Percentiles rank a stretch among this genome's conserved stretches.
phyloP scores from a whole-genome alignment of 345 rosid species.

The Erysimum cheiranthoides region DNA sequence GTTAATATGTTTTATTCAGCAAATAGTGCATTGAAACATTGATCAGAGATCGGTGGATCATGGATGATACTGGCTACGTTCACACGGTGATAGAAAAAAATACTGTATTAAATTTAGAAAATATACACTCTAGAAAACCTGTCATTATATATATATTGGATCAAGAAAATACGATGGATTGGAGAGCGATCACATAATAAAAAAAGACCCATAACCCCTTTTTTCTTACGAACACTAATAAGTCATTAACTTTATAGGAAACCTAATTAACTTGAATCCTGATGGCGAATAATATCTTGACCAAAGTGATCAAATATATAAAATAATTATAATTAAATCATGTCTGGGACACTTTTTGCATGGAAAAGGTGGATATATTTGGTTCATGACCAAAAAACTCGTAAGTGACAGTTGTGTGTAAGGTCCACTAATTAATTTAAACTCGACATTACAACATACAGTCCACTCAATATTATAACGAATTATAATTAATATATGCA shows the following conservation, averaged over 20 bases:
- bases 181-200: background rate
- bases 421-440: slow-evolving; percentile 44
- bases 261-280: slow-evolving; percentile 38
- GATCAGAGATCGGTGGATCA: background rate
- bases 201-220: background rate
- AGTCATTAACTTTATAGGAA: slow-evolving; percentile 36
- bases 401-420: slow-evolving; percentile 48
- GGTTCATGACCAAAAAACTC: slow-evolving; percentile 38
- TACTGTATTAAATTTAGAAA: background rate
- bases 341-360: slow-evolving; percentile 44
- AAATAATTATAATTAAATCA: slow-evolving; percentile 20
- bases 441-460: slow-evolving; percentile 28
- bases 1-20: background rate
- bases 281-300: slow-evolving; percentile 38
- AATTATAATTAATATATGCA: slow-evolving; percentile 19
- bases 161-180: background rate
- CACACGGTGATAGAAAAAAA: slow-evolving; percentile 2
- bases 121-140: slow-evolving; percentile 1
- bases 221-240: slow-evolving; percentile 23
- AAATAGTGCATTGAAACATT: slow-evolving; percentile 6
- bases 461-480: slow-evolving; percentile 35
- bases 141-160: background rate
- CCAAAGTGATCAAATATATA: slow-evolving; percentile 22
- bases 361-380: slow-evolving; percentile 46
- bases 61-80: background rate